Conservation (phyloP, 106 monocot genomes). For the Acorus gramineus region DNA sequence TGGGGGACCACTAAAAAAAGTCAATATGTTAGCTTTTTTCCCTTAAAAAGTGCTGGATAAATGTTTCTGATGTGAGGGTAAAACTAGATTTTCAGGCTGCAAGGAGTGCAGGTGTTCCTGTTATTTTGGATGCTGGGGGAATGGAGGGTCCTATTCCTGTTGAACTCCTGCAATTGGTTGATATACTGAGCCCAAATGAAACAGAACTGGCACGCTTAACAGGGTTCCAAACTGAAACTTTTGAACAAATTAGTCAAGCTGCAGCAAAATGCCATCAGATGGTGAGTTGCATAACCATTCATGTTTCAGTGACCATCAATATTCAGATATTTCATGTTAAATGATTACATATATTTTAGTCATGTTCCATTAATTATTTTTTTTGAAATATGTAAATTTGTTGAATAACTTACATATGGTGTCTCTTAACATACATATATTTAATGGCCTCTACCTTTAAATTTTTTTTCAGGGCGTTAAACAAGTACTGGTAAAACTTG, state of each 20-base stretch:
- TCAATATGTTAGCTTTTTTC: too few relatives aligned
- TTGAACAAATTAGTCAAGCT: conserved; percentile 65
- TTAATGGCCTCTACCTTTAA: too few relatives aligned
- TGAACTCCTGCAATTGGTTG: conserved; percentile 52
- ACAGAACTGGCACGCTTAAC: conserved; percentile 77
- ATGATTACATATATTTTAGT: neutral
- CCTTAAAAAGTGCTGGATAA: too few relatives aligned
- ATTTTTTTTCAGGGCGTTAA: conserved; percentile 69
- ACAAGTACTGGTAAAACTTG: conserved; percentile 79
- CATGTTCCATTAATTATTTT: neutral
- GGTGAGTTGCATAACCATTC: conserved; percentile 24
- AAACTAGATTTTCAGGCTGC: conserved; percentile 38
- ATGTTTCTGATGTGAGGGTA: too few relatives aligned
- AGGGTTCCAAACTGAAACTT: conserved; percentile 70
- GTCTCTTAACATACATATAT: too few relatives aligned
- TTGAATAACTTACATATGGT: too few relatives aligned
- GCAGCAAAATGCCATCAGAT: conserved; percentile 53
- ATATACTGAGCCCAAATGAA: conserved; percentile 95
- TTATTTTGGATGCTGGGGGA: conserved; percentile 84
- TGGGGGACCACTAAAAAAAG: too few relatives aligned
- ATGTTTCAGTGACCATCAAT: too few relatives aligned
- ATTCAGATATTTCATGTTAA: too few relatives aligned
- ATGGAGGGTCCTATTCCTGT: conserved; percentile 64
- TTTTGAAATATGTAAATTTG: neutral
- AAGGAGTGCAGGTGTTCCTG: conserved; percentile 57